A percentile compares a stretch with the other conserved stretches of the same genome.
phyloP scores from a whole-genome alignment of 169 alveolate species.

The Toxoplasma gondii region DNA sequence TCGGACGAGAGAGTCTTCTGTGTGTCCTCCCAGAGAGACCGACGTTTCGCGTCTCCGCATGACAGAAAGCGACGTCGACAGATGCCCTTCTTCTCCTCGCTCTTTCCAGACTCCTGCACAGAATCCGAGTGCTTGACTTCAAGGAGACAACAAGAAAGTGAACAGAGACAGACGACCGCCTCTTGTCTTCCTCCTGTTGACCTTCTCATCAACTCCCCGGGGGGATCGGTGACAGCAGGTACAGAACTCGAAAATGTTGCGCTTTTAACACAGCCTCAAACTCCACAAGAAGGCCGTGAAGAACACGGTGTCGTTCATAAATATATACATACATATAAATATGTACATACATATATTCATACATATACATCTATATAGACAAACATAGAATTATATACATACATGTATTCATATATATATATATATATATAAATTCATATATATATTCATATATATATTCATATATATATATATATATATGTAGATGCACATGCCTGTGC shows the following conservation, averaged over 20 bases:
- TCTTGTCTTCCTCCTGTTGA: background rate
- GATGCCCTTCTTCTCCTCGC: background rate
- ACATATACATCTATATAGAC: too few relatives aligned
- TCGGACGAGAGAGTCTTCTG: background rate
- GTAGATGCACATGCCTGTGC: background rate
- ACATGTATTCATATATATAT: too few relatives aligned
- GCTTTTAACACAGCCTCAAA: background rate
- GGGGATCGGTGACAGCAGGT: conserved; percentile 40
- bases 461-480: background rate
- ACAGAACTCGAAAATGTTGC: background rate
- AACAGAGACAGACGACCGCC: background rate
- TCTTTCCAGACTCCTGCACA: background rate
- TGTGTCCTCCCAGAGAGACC: background rate
- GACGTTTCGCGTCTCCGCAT: background rate
- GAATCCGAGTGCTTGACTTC: too few relatives aligned
- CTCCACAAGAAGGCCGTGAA: background rate
- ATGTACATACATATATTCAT: too few relatives aligned
- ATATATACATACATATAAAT: too few relatives aligned
- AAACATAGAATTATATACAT: too few relatives aligned
- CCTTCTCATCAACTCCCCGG: background rate
- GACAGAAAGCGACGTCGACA: background rate
- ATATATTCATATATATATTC: too few relatives aligned
- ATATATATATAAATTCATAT: too few relatives aligned
- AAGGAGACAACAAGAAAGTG: background rate
- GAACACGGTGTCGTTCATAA: too few relatives aligned